Evolutionary conservation across 768 basidiomycete species (phyloP), one percentile per base, ranked within the genome.

Genomic region (Rhodosporidiobolus sp.): DNA sequence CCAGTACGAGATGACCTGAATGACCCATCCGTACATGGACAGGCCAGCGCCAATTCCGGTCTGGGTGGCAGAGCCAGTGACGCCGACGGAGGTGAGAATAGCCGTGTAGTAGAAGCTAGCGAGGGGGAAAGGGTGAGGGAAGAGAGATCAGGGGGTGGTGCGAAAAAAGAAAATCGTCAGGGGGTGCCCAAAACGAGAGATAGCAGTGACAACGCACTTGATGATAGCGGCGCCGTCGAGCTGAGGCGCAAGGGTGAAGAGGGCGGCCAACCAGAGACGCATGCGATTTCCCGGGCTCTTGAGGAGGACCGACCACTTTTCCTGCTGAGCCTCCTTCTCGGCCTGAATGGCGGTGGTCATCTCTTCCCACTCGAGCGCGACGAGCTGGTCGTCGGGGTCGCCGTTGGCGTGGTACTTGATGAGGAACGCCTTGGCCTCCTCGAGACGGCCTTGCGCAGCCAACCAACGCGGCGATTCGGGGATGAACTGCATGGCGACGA

Each of bases 351-450:
- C 71, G 2, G 72, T 62, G 17, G 61, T 71, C 46, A 79, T 76
- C 71, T 79, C 79, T 50, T 72, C 64, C 56, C 75, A 65, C 61
- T 80, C 79, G 70, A 74, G 76, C 45, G 50, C 59, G 32, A 80
- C 76, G 50, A 79, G 77, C 11, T 76, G 76, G 62, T 80, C 79
- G 34, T 70, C 53, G 4, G 49, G 32, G 66, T 80, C 65, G n/a
- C 78, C 78, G 28, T 72, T 72, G 59, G 74, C 77, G 72, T 80
- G 80, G 74, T 74, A 66, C 76, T 78, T 50, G 59, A 64, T 32
- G 75, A 67, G 70, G 72, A 68, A 30, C 32, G 54, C 45, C 66
- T 67, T 6, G 70, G 78, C 64, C 76, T 70, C 64, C 68, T 59
- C 45, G 26, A 75, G 58, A 1, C 74, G 59, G 20, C 77, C 77